Evolutionary conservation across 352 stramenopile species (phyloP).

Genomic region (Phytophthora pini): DNA sequence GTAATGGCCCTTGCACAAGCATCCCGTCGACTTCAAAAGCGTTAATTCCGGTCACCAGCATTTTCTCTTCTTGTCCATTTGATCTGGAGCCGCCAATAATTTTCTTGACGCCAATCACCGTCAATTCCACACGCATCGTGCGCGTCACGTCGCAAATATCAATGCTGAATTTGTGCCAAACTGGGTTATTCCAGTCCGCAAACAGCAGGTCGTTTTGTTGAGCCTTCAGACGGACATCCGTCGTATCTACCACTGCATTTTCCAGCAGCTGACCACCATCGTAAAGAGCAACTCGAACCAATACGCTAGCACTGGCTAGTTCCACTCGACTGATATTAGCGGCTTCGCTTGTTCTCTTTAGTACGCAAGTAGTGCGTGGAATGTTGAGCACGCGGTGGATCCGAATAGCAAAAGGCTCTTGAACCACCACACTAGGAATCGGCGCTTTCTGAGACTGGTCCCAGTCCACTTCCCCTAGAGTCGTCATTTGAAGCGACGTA

Average conservation of each 20-base stretch:
- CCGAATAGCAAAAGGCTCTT: slow-evolving; percentile 67
- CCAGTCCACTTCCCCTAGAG: slow-evolving; percentile 61
- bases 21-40: slow-evolving; percentile 77
- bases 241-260: slow-evolving; percentile 59
- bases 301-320: slow-evolving; percentile 63
- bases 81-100: slow-evolving; percentile 36
- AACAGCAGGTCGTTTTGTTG: slow-evolving; percentile 73
- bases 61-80: slow-evolving; percentile 56
- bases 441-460: slow-evolving; percentile 42
- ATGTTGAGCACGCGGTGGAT: slow-evolving; percentile 83
- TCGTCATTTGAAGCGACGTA: slow-evolving; percentile 66
- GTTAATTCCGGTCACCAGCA: slow-evolving; percentile 81
- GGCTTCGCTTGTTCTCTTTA: slow-evolving; percentile 70
- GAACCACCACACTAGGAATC: slow-evolving; percentile 60
- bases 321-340: slow-evolving; percentile 48
- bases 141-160: slow-evolving; percentile 72
- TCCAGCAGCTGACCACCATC: slow-evolving; percentile 74
- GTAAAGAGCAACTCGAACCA: slow-evolving; percentile 79
- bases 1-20: slow-evolving; percentile 62
- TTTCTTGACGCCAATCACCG: slow-evolving; percentile 71
- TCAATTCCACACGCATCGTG: slow-evolving; percentile 77
- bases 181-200: slow-evolving; percentile 71
- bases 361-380: slow-evolving; percentile 60
- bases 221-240: slow-evolving; percentile 65
- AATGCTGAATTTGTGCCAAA: slow-evolving; percentile 82